Conservation (phyloP, 1,284 basidiomycete species). For the Coniophora puteana region DNA sequence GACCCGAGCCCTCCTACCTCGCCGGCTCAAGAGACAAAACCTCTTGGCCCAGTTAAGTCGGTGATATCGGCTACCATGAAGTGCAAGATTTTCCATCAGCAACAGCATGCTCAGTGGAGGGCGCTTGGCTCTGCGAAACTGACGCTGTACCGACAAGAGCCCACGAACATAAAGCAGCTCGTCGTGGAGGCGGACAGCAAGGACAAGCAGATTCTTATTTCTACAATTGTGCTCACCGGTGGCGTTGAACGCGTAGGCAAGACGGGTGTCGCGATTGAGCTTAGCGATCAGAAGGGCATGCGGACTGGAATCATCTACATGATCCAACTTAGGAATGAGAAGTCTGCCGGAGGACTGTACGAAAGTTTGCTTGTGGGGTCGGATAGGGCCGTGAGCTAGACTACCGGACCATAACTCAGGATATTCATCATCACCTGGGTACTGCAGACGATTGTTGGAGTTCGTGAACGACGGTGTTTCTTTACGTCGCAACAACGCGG, state of each 20-base stretch:
- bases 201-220: constrained; percentile 78
- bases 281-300: constrained; percentile 79
- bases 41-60: constrained; percentile 68
- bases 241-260: constrained; percentile 98
- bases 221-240: constrained; percentile 93
- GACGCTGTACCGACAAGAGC: constrained; percentile 82
- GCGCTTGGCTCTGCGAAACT: constrained; percentile 85
- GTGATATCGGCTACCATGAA: constrained; percentile 91
- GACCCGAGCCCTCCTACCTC: constrained; percentile 78
- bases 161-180: constrained; percentile 90
- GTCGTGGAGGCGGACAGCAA: constrained; percentile 90
- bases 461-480: background rate
- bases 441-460: constrained; percentile 1
- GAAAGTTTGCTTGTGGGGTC: constrained; percentile 87
- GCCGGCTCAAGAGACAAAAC: constrained; percentile 54
- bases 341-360: constrained; percentile 81
- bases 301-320: constrained; percentile 98
- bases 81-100: constrained; percentile 97
- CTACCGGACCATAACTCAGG: background rate
- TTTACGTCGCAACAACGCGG: constrained; percentile 1
- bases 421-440: too few species aligned
- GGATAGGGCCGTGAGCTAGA: constrained; percentile 45
- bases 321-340: constrained; percentile 92
- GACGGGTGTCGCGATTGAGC: constrained; percentile 94
- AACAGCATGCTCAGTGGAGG: constrained; percentile 97